Base-by-base conservation (phyloP, 2,329 filamentous ascomycete genomes). In the Ceratocystis cubensis region DNA sequence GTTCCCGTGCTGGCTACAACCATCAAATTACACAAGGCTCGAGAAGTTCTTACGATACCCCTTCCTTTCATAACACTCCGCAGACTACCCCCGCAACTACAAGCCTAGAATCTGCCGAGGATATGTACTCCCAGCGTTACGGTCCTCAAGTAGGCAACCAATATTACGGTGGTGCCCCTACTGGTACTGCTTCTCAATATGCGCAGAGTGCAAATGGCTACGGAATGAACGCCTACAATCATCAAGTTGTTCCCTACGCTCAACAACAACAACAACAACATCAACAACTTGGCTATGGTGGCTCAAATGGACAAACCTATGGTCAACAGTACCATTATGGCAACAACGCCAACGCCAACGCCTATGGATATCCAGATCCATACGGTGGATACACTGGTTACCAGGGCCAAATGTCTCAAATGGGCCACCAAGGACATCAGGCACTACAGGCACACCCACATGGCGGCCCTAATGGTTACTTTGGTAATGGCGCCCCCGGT, bases 41-140 rank as follows among this genome's bases (percentile, higher is more conserved):
- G 45, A 17, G 56, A 5, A 64, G 45, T 20, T 17, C 61, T 15
- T 68, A 68, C 67, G 67, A 62, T 22, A 17, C 50, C 25, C 50
- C 67, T 17, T 59, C 65, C 37, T 69, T 68, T 53, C 50, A 63
- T 44, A 65, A 63, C 17, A 61, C 66, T 5, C 63, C 75, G 71
- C 81, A 82, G 70, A 78, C 78, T 69, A 78, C 78, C 69, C 78
- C 64, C 30, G 48, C 80, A 70, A 78, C 83, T 66, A 82, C 84
- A 78, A 88, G 81, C 74, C 79, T 82, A 78, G 87, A 88, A 73
- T 82, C 82, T 45, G 79, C 79, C 22, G 84, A 89, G 28, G 84
- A 88, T n/a, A 86, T 81, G 73, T 75, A 77, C 69, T 74, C 72
- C 71, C 78, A 75, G 78, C 37, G 50, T 41, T 66, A 59, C 28